Evolutionary conservation across 208 protist species (phyloP), one percentile per base, ranked within the genome.

Genomic region (Trypanosomatidae sp.): DNA sequence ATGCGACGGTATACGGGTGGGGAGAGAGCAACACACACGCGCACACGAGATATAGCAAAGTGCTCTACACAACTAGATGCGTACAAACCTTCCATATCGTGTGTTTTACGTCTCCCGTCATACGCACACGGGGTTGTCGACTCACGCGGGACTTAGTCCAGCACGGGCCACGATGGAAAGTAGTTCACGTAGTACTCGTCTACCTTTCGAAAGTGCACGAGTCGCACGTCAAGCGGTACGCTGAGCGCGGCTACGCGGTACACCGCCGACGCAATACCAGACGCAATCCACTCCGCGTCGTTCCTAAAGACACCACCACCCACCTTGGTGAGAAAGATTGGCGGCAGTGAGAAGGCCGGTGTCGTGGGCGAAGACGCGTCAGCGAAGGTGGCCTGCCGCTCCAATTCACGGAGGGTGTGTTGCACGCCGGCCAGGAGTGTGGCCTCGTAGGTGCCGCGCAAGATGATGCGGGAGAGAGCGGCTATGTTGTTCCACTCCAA

Each of bases 251-350:
- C 41, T 9, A 88, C 80, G 10, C 72, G 39, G 28, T 9, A 8
- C 30, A 74, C 44, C 8, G 82, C 73, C 30, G 53, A 25, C 50
- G 53, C 53, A 1, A 88, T 85, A 1, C 77, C 83, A 0, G 58
- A 50, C 15, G 64, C 56, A 60, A 91, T 89, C 84, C 84, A 88
- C 53, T 30, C 56, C 17, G 41, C 67, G 1, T 84, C 50, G 73
- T 87, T 87, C 52, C 77, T 39, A 58, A 90, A 88, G 41, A 86
- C 85, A 44, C 85, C 85, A 12, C 85, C 85, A 52, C 82, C 85
- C 8, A 87, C 80, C 53, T 86, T 88, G 15, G 85, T 85, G 36
- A 90, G 77, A 66, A 87, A 87, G 13, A 87, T 76, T 0, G 82
- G 81, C 30, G 78, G 75, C 17, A 77, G 43, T 12, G 59, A 70